A percentile compares a stretch with the other conserved stretches of the same genome.
Conservation (phyloP, 495 filamentous ascomycete genomes). For the Penicillium macrosclerotiorum region DNA sequence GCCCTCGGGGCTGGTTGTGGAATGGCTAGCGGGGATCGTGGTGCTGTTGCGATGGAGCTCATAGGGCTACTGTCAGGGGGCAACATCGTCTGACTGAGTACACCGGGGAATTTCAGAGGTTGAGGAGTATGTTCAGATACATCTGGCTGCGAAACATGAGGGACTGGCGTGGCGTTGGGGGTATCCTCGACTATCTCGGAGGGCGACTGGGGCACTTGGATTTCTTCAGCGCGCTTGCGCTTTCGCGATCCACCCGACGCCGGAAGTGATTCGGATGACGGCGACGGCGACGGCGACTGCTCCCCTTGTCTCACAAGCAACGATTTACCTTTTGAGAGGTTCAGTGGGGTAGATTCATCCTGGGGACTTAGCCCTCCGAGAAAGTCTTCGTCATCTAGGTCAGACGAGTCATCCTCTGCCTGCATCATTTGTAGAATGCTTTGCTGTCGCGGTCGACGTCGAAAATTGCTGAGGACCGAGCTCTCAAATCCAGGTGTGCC, state of each 20-base stretch:
- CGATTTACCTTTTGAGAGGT: slow-evolving; percentile 37
- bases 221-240: slow-evolving; percentile 30
- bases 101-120: slow-evolving; percentile 27
- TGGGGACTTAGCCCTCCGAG: slow-evolving; percentile 60
- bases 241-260: slow-evolving; percentile 36
- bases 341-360: slow-evolving; percentile 65
- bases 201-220: slow-evolving; percentile 25
- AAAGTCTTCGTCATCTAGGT: slow-evolving; percentile 51
- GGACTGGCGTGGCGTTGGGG: slow-evolving; percentile 14
- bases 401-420: slow-evolving; percentile 46
- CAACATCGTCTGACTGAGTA: slow-evolving; percentile 50
- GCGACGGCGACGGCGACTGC: slow-evolving; percentile 22
- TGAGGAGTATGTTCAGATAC: slow-evolving; percentile 11
- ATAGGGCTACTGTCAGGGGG: slow-evolving; percentile 50
- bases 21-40: slow-evolving; percentile 13
- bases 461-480: slow-evolving; percentile 60
- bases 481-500: slow-evolving; percentile 56
- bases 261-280: slow-evolving; percentile 20
- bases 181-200: slow-evolving; percentile 19
- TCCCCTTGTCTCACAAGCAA: slow-evolving; percentile 19
- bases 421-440: slow-evolving; percentile 67
- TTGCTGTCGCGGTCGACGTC: slow-evolving; percentile 60
- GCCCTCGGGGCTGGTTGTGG: slow-evolving; percentile 16
- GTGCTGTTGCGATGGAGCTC: slow-evolving; percentile 6
- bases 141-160: not conserved